Percentiles rank a stretch among this genome's conserved stretches.
These are phyloP conservation scores for Pseudogymnoascus verrucosus DNA, from an alignment of 2,329 filamentous ascomycete species.

Conservation along the genomic window DNA sequence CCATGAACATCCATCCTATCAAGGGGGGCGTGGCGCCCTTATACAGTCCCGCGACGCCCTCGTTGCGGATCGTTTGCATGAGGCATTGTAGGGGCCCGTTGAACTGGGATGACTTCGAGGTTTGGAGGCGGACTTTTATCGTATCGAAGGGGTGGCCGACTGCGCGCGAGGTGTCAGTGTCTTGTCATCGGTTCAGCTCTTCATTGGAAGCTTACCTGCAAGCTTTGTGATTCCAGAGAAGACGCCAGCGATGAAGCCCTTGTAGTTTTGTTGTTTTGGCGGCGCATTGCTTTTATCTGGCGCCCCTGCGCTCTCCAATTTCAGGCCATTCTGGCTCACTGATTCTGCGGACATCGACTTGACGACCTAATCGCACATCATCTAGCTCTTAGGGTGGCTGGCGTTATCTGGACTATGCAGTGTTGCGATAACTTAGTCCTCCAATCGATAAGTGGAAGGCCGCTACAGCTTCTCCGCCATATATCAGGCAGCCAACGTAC, in stretches of 20 bases:
- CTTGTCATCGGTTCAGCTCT: too few relatives aligned
- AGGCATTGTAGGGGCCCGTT: conserved; percentile 79
- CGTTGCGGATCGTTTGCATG: conserved; percentile 73
- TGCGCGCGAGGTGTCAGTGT: conserved; percentile 14
- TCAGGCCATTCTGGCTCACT: conserved; percentile 6
- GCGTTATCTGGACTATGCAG: not conserved
- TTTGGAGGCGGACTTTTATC: conserved; percentile 92
- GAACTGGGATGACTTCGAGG: conserved; percentile 70
- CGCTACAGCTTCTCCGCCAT: not conserved
- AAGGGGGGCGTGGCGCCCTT: conserved; percentile 90
- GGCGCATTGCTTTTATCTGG: not conserved
- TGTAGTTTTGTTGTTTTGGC: conserved; percentile 46
- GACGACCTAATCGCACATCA: not conserved
- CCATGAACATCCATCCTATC: conserved; percentile 98
- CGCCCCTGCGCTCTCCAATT: not conserved
- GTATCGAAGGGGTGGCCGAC: conserved; percentile 81
- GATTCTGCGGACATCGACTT: conserved; percentile 1
- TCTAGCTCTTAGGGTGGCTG: not conserved
- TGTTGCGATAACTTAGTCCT: conserved; percentile 1
- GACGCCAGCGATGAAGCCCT: conserved; percentile 94
- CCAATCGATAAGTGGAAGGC: not conserved
- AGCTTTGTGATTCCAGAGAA: conserved; percentile 92
- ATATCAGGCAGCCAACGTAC: not conserved
- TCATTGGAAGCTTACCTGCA: conserved; percentile 49
- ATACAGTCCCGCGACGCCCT: conserved; percentile 80